phyloP scores from a whole-genome alignment of 495 filamentous ascomycete genomes.

The Penicillium atrosanguineum region DNA sequence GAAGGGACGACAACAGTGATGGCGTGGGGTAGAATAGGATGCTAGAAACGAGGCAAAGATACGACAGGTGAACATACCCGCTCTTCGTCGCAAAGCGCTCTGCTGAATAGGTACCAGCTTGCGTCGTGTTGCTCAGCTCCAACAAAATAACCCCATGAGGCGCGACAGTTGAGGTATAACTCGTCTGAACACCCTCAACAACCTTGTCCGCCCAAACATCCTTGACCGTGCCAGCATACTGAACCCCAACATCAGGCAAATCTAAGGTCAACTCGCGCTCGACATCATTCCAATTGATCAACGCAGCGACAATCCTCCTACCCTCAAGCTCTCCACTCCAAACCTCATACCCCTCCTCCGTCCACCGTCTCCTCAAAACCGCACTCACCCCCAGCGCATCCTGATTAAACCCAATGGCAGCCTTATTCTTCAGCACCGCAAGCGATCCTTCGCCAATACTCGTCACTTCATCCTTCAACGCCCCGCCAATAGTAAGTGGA shows the following conservation, averaged over 20 bases:
- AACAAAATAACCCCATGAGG: slow-evolving; percentile 45
- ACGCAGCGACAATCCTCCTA: slow-evolving; percentile 35
- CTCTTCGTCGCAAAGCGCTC: slow-evolving; percentile 13
- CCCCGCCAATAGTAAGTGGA: slow-evolving; percentile 52
- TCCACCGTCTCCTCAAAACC: slow-evolving; percentile 30
- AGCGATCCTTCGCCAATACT: slow-evolving; percentile 33
- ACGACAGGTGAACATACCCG: slow-evolving; percentile 20
- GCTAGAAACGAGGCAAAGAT: neutral
- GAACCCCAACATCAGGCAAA: slow-evolving; percentile 39
- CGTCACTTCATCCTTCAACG: slow-evolving; percentile 32
- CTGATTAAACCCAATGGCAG: slow-evolving; percentile 53
- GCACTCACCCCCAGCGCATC: slow-evolving; percentile 49
- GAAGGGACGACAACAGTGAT: neutral
- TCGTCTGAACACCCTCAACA: slow-evolving; percentile 29
- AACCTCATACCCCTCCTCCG: slow-evolving; percentile 46
- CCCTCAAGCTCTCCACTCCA: slow-evolving; percentile 47
- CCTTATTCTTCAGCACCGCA: slow-evolving; percentile 45
- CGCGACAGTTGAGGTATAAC: slow-evolving; percentile 35
- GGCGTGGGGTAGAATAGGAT: neutral
- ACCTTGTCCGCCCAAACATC: slow-evolving; percentile 42
- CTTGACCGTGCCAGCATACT: slow-evolving; percentile 35
- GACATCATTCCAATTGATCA: slow-evolving; percentile 46
- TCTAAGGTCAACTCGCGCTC: slow-evolving; percentile 37
- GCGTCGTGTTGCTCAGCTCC: slow-evolving; percentile 34
- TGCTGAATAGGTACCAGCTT: slow-evolving; percentile 24